phyloP scores from a whole-genome alignment of 306 rosid genomes.

The Hippophae rhamnoides region DNA sequence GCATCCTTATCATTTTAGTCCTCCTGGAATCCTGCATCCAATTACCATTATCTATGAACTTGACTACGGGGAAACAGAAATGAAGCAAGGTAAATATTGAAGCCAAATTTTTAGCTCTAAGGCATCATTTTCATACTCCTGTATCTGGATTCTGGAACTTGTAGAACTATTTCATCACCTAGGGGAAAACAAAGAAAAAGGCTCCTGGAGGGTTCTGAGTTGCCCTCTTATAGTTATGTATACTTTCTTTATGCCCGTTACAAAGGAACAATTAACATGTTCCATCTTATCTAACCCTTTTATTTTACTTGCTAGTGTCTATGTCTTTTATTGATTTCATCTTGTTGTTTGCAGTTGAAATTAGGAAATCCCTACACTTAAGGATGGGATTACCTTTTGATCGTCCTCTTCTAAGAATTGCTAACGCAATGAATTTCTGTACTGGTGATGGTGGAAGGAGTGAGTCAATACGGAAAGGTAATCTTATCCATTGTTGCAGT shows the following conservation, averaged over 20 bases:
- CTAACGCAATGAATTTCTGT: slow-evolving; percentile 66
- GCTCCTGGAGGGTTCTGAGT: slow-evolving; percentile 2
- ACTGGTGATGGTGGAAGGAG: slow-evolving; percentile 25
- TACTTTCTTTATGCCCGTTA: too few relatives aligned
- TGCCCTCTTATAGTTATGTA: background rate
- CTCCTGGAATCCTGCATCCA: slow-evolving; percentile 86
- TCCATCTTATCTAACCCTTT: too few relatives aligned
- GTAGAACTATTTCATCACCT: background rate
- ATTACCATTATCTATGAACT: slow-evolving; percentile 64
- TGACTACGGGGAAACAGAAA: slow-evolving; percentile 89
- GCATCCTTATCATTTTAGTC: slow-evolving; percentile 61
- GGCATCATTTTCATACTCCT: background rate
- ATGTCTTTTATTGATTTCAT: background rate
- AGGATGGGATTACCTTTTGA: slow-evolving; percentile 81
- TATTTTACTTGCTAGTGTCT: background rate
- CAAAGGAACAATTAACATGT: too few relatives aligned
- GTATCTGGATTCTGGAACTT: background rate
- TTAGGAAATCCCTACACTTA: slow-evolving; percentile 70
- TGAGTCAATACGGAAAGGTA: slow-evolving; percentile 54
- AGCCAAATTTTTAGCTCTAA: slow-evolving; percentile 9
- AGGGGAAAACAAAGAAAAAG: background rate
- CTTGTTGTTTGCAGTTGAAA: slow-evolving; percentile 63
- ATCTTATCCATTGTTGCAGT: background rate
- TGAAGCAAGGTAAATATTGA: slow-evolving; percentile 67
- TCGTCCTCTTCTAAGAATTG: slow-evolving; percentile 85